Base-by-base conservation (phyloP, 2,329 filamentous ascomycete species). In the Fusarium sp. region DNA sequence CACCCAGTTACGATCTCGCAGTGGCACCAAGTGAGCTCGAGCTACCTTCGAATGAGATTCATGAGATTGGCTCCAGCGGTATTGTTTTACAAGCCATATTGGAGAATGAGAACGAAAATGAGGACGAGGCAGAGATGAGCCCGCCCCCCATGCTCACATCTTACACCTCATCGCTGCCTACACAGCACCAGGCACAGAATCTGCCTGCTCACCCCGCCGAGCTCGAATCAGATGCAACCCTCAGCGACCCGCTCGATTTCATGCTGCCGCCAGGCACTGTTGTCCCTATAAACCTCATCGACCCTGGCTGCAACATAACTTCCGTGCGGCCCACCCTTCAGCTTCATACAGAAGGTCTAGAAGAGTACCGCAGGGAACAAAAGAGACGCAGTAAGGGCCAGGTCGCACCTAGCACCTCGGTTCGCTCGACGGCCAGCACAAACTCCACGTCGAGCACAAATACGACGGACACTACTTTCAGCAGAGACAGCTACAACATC, bases 61-160 rank as follows among this genome's bases (percentile, higher is more conserved):
- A 87, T 66, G 88, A 89, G 74, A 84, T 89, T 67, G 87, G 88
- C 77, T 88, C 87, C 9, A 80, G 77, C 51, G 84, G 87, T 69
- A 78, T 87, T 55, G 77, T 81, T 66, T 73, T 81, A 30, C 70
- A 78, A 42, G 73, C 77, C 28, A 80, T 81, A 42, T 61, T 77
- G 48, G 81, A 82, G 62, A 66, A 73, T 51, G 60, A 69, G 41
- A 22, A 45, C 34, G 64, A 59, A 47, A 51, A 50, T 26, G 57
- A 32, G 32, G 72, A 70, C 38, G 72, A 76, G 66, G 74, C 72
- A 66, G 77, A 77, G 59, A 51, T 73, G 17, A 69, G 63, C 57
- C 60, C 70, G 42, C 64, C 66, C 64, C 62, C 66, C 54, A 62
- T 62, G 20, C 54, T 57, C 24, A 64, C 52, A 28, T 69, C 73